phyloP scores from a whole-genome alignment of 2,329 filamentous ascomycete species.

The Dothistroma septosporum region DNA sequence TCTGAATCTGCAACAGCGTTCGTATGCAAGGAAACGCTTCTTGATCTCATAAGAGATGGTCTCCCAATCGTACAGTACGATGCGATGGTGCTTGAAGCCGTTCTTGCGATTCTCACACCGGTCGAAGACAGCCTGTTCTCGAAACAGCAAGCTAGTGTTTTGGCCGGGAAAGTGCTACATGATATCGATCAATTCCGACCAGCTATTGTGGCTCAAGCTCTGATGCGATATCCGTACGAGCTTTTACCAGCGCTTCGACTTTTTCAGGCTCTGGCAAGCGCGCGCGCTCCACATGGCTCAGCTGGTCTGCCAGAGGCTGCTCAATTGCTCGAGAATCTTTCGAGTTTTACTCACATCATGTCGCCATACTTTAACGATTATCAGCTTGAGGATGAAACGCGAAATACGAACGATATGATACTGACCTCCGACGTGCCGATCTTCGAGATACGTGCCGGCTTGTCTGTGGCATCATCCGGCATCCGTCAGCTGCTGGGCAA shows the following conservation, averaged over 20 bases:
- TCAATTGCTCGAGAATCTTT: slow-evolving; percentile 63
- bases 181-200: slow-evolving; percentile 54
- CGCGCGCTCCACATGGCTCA: slow-evolving; percentile 4
- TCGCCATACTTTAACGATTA: slow-evolving; percentile 69
- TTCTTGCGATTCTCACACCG: slow-evolving; percentile 57
- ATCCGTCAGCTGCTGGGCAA: not conserved
- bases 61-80: slow-evolving; percentile 67
- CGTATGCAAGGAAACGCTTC: slow-evolving; percentile 59
- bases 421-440: slow-evolving; percentile 62
- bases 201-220: slow-evolving; percentile 61
- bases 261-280: slow-evolving; percentile 23
- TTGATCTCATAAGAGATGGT: slow-evolving; percentile 67
- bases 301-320: slow-evolving; percentile 41
- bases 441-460: slow-evolving; percentile 43
- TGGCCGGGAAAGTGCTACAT: slow-evolving; percentile 52
- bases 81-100: slow-evolving; percentile 62
- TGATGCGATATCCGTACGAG: slow-evolving; percentile 80
- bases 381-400: slow-evolving; percentile 75
- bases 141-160: slow-evolving; percentile 13
- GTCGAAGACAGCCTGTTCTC: slow-evolving; percentile 4
- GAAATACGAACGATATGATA: slow-evolving; percentile 74
- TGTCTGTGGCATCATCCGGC: not conserved
- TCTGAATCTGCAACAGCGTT: slow-evolving; percentile 55
- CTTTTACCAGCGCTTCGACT: slow-evolving; percentile 65
- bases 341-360: slow-evolving; percentile 73